Evolutionary conservation across 768 basidiomycete genomes (phyloP), one percentile per base, ranked within the genome.

Genomic region (Suillus sp.): DNA sequence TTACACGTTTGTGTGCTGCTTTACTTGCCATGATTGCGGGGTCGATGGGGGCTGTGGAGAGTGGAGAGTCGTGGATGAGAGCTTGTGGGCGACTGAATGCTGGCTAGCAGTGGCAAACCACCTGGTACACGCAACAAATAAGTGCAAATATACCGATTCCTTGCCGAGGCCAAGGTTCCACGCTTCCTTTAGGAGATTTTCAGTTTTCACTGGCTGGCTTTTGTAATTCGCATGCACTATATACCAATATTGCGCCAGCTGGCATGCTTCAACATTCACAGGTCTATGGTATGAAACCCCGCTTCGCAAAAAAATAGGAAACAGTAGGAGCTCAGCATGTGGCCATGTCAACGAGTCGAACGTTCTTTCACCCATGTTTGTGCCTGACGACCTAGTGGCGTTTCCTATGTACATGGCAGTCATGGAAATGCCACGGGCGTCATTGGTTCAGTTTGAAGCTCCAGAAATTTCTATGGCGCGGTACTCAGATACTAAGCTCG

Each of bases 1-100:
- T 11, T 69, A 93, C 92, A 72, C 92, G 89, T 80, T 92, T 94
- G 75, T 90, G 86, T 62, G 92, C 92, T 61, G 92, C 89, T 80
- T 93, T 93, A 75, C 85, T 89, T 48, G 93, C 91, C 92, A 94
- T 94, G 53, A 64, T 68, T 54, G 65, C 16, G 59, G 25, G 56
- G 4, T 25, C 56, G 51, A 54, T 27, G 62, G 34, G 34, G 22
- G 55, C 30, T 56, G 55, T 56, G 55, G 37, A 25, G 25, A 56
- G 30, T 51, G 37, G 59, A 59, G 45, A 62, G 55, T 25, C 35
- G 71, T 69, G 66, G 71, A 67, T 40, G 61, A 56, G 59, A 56
- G 55, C 54, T 22, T 56, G 35, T 37, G 55, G 55, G 55, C 55
- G 55, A 25, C 55, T 38, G 38, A 25, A 9, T 56, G 20, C 35